A percentile compares a stretch with the other conserved stretches of the same genome.
phyloP scores from a whole-genome alignment of 345 rosid species.

The Carallia pectinifolia region DNA sequence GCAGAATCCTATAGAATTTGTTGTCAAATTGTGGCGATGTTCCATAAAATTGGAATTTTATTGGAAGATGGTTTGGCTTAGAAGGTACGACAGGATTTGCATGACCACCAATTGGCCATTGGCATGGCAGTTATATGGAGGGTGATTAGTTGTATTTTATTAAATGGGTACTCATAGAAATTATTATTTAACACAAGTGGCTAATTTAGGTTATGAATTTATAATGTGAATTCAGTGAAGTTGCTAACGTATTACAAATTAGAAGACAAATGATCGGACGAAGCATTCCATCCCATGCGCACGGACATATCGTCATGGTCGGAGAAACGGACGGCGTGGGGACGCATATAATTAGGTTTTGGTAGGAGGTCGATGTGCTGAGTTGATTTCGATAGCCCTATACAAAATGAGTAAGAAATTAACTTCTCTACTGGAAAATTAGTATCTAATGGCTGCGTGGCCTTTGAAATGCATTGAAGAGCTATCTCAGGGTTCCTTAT shows the following conservation, averaged over 20 bases:
- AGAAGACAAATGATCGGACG: slow-evolving; percentile 22
- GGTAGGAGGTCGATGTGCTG: background rate
- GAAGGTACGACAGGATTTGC: background rate
- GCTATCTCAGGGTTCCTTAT: background rate
- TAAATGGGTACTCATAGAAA: too few relatives aligned
- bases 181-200: too few relatives aligned
- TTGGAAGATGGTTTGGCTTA: background rate
- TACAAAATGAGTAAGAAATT: too few relatives aligned
- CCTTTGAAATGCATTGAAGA: background rate
- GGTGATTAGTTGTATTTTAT: background rate
- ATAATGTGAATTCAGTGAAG: background rate
- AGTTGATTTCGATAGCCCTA: background rate
- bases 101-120: background rate
- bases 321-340: slow-evolving; percentile 30
- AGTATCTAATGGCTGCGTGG: background rate
- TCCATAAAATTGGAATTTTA: slow-evolving; percentile 20
- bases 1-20: slow-evolving; percentile 50
- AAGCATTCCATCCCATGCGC: slow-evolving; percentile 13
- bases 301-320: slow-evolving; percentile 13
- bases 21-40: slow-evolving; percentile 17
- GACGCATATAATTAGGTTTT: slow-evolving; percentile 5
- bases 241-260: background rate
- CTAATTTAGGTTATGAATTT: background rate
- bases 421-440: too few relatives aligned
- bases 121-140: background rate